Conservation (phyloP, 164 flowering plant species). For the Tetrastigma voinierianum region DNA sequence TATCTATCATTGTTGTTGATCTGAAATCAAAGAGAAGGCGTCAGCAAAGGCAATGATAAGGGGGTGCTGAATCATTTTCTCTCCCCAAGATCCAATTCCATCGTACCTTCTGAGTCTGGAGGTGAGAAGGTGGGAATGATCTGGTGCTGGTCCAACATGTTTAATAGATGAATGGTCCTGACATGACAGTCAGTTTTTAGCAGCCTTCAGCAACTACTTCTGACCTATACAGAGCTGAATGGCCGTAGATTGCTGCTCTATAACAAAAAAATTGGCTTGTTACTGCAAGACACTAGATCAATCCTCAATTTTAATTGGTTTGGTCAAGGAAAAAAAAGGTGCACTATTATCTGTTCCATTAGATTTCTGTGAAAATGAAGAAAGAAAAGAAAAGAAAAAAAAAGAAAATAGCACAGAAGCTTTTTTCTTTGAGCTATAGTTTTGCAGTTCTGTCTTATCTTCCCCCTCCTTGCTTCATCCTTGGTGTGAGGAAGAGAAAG, state of each 20-base stretch:
- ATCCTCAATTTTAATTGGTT: constrained; percentile 20
- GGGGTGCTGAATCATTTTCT: not conserved
- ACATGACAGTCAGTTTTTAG: not conserved
- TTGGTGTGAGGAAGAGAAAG: not conserved
- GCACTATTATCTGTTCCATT: not conserved
- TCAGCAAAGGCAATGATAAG: constrained; percentile 28
- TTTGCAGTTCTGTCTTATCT: not conserved
- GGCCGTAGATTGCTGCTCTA: not conserved
- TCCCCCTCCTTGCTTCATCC: not conserved
- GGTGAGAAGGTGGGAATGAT: constrained; percentile 1
- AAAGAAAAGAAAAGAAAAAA: not conserved
- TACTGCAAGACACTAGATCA: constrained; percentile 17
- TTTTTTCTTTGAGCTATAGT: not conserved
- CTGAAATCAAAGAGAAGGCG: constrained; percentile 48
- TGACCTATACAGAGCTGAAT: constrained; percentile 11
- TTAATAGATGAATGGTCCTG: not conserved
- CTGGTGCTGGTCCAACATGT: constrained; percentile 3
- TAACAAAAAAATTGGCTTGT: constrained; percentile 8
- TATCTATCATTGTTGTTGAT: constrained; percentile 67
- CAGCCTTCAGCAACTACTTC: not conserved
- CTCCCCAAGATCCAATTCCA: not conserved
- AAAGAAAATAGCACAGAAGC: not conserved
- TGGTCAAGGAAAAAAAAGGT: constrained; percentile 10
- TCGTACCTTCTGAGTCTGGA: not conserved
- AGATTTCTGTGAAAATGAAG: not conserved